Evolutionary conservation across 2,329 filamentous ascomycete species (phyloP), one percentile per base, ranked within the genome.

Genomic region (Ophiocordyceps camponoti-rufipedis): DNA sequence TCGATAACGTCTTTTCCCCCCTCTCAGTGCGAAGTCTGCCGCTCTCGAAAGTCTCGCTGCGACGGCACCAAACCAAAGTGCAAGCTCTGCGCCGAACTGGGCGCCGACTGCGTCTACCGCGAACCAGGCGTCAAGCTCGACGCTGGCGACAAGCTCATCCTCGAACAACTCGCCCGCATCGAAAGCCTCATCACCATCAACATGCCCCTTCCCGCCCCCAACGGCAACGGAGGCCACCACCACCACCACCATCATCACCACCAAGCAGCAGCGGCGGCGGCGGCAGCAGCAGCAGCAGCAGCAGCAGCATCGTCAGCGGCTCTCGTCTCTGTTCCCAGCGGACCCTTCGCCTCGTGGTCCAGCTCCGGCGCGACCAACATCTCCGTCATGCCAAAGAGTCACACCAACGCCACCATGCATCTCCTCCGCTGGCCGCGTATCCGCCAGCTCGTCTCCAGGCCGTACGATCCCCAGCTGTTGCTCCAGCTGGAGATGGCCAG

Each of bases 41-140:
- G 83, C 16, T 85, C 83, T 33, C 73, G 83, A 53, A 88, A 88
- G 58, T 86, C 82, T 48, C 74, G 82, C 50, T 87, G 83, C 60
- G 82, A 87, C 58, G 83, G 83, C 45, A 81, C 74, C 10, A 79
- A 85, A 53, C 85, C 85, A 41, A 89, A 87, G 61, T 91, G 85
- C 65, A 82, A 85, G 60, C 76, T 91, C 33, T 91, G 85, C 63
- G 78, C 80, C 10, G 85, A 89, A 58, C 68, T 89, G 39, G 82
- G 84, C 46, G 85, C 83, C 41, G 82, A 89, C 50, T 91, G 85
- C 61, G 73, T 88, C 51, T 91, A 91, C 60, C 75, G 85, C 50
- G 85, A 91, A 58, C 85, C 85, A 7, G 84, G 84, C 3, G 85
- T 89, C 67, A 91, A 91, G 63, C 74, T 91, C 10, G 85, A 91